These are phyloP conservation scores for Triangularia setosa DNA, from an alignment of 2,329 filamentous ascomycete species.

Conservation along the genomic window DNA sequence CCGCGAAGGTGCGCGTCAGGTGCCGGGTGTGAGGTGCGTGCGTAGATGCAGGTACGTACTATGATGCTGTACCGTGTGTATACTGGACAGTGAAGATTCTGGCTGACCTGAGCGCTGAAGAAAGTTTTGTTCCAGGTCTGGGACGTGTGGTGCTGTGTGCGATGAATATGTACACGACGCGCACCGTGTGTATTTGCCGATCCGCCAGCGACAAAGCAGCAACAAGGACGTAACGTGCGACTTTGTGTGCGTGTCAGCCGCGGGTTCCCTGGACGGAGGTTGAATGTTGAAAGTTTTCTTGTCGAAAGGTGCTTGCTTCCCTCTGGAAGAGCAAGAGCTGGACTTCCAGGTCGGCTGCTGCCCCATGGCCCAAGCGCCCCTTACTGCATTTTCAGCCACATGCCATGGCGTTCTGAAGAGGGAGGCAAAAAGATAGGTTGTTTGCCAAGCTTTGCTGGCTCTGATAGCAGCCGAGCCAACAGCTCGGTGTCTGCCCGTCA, in stretches of 20 bases:
- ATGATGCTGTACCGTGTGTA: background rate
- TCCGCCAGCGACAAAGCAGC: background rate
- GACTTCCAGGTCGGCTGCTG: background rate
- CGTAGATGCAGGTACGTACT: conserved; percentile 2
- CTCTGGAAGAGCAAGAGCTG: background rate
- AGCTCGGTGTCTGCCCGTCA: background rate
- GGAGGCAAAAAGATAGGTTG: background rate
- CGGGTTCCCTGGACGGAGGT: background rate
- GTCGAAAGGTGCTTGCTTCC: background rate
- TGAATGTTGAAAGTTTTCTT: background rate
- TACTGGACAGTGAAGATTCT: background rate
- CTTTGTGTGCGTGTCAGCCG: background rate
- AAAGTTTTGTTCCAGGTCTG: background rate
- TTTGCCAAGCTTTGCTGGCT: conserved; percentile 3
- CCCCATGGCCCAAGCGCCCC: too few relatives aligned
- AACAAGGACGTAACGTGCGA: background rate
- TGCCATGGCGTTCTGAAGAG: background rate
- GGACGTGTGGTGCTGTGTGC: background rate
- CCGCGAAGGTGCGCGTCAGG: background rate
- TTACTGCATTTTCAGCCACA: conserved; percentile 4
- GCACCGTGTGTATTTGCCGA: background rate
- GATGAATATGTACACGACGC: background rate
- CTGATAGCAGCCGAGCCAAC: conserved; percentile 1
- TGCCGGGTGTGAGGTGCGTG: conserved; percentile 1
- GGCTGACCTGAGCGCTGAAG: background rate